These are phyloP conservation scores for Penstemon barbatus DNA, from an alignment of 257 asterid species.

Conservation along the genomic window DNA sequence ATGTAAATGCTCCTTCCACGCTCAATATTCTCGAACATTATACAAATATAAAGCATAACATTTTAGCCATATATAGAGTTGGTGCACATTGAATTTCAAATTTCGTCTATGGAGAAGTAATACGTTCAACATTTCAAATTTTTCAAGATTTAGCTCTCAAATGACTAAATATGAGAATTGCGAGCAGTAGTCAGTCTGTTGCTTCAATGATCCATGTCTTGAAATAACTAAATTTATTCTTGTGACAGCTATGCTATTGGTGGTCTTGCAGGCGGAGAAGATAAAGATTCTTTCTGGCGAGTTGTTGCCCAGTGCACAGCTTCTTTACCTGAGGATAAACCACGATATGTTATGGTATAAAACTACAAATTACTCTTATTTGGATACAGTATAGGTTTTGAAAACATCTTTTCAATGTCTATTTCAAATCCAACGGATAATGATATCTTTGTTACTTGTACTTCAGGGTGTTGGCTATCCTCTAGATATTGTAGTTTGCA, in stretches of 20 bases:
- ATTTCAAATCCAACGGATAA: conserved; percentile 23
- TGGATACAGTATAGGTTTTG: conserved; percentile 4
- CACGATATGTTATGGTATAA: conserved; percentile 89
- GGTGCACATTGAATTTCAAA: not conserved
- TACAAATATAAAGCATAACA: not conserved
- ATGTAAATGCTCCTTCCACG: conserved; percentile 27
- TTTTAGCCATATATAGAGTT: conserved; percentile 6
- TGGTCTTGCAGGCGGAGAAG: conserved; percentile 99
- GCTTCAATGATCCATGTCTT: conserved; percentile 26
- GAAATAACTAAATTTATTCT: conserved; percentile 43
- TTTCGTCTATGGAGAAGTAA: not conserved
- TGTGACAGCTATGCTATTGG: conserved; percentile 97
- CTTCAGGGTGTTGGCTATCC: conserved; percentile 98
- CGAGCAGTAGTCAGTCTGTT: conserved; percentile 4
- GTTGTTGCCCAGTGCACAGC: conserved; percentile 99
- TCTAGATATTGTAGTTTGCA: conserved; percentile 93
- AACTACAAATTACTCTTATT: conserved; percentile 9
- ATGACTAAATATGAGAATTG: conserved; percentile 18
- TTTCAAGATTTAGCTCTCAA: conserved; percentile 10
- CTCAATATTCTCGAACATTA: not conserved
- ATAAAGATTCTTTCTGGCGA: conserved; percentile 98
- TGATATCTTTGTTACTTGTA: conserved; percentile 26
- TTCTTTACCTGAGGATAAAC: conserved; percentile 92
- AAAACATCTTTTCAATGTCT: conserved; percentile 1
- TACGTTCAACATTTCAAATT: not conserved